Conservation (phyloP, 768 basidiomycete species). For the Suillus decipiens region DNA sequence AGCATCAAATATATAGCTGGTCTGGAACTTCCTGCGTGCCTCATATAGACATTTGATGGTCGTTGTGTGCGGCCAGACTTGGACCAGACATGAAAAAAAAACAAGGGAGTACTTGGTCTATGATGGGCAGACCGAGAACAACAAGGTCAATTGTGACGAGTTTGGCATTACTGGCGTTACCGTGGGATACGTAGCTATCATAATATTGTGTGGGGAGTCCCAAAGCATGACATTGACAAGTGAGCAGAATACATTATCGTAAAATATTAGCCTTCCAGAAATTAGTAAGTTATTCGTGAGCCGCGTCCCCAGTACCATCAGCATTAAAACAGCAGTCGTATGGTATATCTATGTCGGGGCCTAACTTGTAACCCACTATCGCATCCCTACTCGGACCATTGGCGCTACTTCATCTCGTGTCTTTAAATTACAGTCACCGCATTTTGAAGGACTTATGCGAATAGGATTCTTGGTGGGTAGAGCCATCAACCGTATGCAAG, state of each 20-base stretch:
- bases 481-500: conserved; percentile 66
- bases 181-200: neutral
- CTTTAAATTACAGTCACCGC: conserved; percentile 37
- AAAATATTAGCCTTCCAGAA: neutral
- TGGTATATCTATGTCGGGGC: conserved; percentile 8
- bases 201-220: neutral
- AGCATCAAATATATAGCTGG: conserved; percentile 4
- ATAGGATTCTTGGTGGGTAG: conserved; percentile 71
- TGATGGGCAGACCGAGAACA: neutral
- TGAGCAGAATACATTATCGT: neutral
- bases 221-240: neutral
- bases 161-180: conserved; percentile 1
- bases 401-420: conserved; percentile 21
- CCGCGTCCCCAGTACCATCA: conserved; percentile 27
- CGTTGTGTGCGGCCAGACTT: neutral
- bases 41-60: neutral
- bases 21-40: neutral
- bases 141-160: neutral
- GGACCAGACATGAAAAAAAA: neutral
- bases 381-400: conserved; percentile 9
- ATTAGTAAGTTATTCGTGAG: conserved; percentile 1
- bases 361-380: neutral
- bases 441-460: conserved; percentile 58
- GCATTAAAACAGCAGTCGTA: conserved; percentile 3
- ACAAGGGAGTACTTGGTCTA: neutral